Conservation (phyloP, 2,329 filamentous ascomycete species). For the Sordariomycetes sp. region DNA sequence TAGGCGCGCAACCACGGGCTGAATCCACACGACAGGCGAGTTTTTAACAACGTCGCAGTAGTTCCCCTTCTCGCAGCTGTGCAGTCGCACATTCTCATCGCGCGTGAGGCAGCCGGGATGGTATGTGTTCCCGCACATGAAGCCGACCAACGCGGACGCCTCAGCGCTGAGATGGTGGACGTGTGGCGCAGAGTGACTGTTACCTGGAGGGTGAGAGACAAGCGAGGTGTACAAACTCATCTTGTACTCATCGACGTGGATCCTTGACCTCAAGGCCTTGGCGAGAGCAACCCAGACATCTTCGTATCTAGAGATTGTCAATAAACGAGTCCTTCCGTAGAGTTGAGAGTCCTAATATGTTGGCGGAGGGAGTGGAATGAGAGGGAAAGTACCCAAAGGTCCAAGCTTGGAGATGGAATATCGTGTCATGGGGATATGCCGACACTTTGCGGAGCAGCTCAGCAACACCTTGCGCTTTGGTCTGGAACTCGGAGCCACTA, state of each 20-base stretch:
- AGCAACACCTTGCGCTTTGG: conserved; percentile 62
- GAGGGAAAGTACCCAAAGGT: conserved; percentile 45
- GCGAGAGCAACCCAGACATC: conserved; percentile 82
- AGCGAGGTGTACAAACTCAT: conserved; percentile 60
- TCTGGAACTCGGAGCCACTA: conserved; percentile 34
- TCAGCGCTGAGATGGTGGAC: conserved; percentile 40
- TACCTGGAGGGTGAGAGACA: conserved; percentile 18
- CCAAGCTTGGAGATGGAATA: conserved; percentile 82
- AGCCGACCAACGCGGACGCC: conserved; percentile 60
- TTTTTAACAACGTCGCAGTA: conserved; percentile 39
- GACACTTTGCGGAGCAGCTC: conserved; percentile 63
- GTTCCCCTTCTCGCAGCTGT: conserved; percentile 74
- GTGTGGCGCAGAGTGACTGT: background rate
- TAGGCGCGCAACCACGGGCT: conserved; percentile 62
- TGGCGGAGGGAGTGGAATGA: background rate
- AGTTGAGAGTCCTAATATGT: background rate
- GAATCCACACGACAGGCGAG: conserved; percentile 58
- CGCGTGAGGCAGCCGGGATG: conserved; percentile 64
- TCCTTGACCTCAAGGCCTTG: conserved; percentile 53
- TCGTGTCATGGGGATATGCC: conserved; percentile 59
- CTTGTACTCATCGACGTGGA: conserved; percentile 81
- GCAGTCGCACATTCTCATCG: conserved; percentile 53
- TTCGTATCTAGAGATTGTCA: conserved; percentile 52
- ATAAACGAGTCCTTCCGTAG: background rate
- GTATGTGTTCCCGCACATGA: conserved; percentile 59